Evolutionary conservation across 164 flowering plant genomes (phyloP), one percentile per base, ranked within the genome.

Genomic region (Stephania japonica): DNA sequence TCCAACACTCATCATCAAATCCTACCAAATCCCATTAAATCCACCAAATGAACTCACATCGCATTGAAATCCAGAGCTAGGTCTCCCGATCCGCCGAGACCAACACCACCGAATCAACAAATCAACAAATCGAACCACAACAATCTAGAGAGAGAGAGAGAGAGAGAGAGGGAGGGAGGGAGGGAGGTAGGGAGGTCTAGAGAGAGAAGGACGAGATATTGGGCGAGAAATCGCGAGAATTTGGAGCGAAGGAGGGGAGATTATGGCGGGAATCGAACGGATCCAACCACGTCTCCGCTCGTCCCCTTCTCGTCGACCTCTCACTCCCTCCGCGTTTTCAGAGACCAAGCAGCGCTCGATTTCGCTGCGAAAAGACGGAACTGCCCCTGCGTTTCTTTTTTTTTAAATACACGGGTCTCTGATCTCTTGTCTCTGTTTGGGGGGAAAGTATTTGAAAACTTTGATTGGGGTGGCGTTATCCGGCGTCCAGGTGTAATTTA

Each of bases 221-320:
- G 49, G 38, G 62, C 47, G 23, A 21, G 32, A 27, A 61, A 6
- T 19, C 14, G 67, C 59, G 72, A 11, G 43, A 59, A 64, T 71
- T 71, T 18, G 73, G 38, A 32, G n/a, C 32, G 74, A 71, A 70
- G 65, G 70, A 71, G 74, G 70, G 38, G 53, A 65, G 74, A 75
- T 70, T 65, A 75, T 70, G 70, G 78, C 73, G 73, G 26, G 38
- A 19, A 66, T 66, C 49, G 67, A 66, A 73, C 50, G 38, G 75
- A 73, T 73, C 75, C 21, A 59, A 19, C 25, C 64, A 67, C 74
- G n/a, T 23, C 68, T 32, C 41, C n/a, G 14, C n/a, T 44, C 61
- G 2, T 43, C 68, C 44, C 68, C 43, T 41, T 72, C 68, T 49
- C 44, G 13, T 26, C 49, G 49, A 41, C 16, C 14, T 65, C 67